These are phyloP conservation scores for Wilhelminamyces savonicus DNA, from an alignment of 805 yeast genomes.

Conservation along the genomic window DNA sequence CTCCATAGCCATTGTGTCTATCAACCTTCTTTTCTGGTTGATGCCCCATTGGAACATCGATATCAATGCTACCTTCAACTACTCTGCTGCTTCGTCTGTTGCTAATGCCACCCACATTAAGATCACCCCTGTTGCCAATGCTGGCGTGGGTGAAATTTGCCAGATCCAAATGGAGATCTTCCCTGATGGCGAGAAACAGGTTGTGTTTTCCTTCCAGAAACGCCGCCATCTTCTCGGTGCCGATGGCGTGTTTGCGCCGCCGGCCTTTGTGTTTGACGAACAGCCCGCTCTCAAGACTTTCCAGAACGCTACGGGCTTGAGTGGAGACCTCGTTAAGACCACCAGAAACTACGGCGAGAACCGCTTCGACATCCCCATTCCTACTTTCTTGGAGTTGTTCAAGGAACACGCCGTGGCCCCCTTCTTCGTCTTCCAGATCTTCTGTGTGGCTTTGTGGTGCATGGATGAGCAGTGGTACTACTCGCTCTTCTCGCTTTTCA, in stretches of 20 bases:
- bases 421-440: constrained; percentile 91
- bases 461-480: constrained; percentile 97
- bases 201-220: constrained; percentile 82
- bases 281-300: constrained; percentile 50
- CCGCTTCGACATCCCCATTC: constrained; percentile 91
- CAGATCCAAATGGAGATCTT: constrained; percentile 48
- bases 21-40: constrained; percentile 73
- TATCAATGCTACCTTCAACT: constrained; percentile 66
- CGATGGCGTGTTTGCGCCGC: constrained; percentile 65
- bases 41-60: constrained; percentile 92
- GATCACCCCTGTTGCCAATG: constrained; percentile 76
- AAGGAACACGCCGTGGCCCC: constrained; percentile 98
- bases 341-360: constrained; percentile 73
- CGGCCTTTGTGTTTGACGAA: constrained; percentile 65
- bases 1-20: constrained; percentile 63
- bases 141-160: constrained; percentile 80
- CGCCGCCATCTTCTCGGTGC: constrained; percentile 75
- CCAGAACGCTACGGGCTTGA: constrained; percentile 50
- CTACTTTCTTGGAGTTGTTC: constrained; percentile 84
- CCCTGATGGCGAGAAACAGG: constrained; percentile 54
- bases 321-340: constrained; percentile 44
- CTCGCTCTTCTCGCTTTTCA: constrained; percentile 83
- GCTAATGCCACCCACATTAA: constrained; percentile 65
- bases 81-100: constrained; percentile 44
- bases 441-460: constrained; percentile 92